phyloP scores from a whole-genome alignment of 176 grass and related monocot species.

The Eleusine coracana region DNA sequence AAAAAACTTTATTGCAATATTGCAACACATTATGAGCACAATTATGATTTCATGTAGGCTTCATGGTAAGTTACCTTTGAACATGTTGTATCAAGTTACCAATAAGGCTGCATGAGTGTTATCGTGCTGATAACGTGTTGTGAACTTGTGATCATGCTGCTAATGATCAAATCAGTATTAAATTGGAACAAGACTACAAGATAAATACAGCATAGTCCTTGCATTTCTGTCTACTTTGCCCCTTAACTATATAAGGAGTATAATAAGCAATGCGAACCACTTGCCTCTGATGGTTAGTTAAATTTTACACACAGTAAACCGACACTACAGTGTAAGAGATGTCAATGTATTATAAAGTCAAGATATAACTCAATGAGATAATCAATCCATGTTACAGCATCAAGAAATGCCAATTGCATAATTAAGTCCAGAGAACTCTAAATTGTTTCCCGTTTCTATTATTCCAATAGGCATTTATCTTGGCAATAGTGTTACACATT shows the following conservation, averaged over 20 bases:
- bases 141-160: not conserved
- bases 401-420: not conserved
- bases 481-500: not conserved
- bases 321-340: not conserved
- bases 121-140: slow-evolving; percentile 6
- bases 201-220: not conserved
- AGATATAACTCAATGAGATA: not conserved
- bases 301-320: not conserved
- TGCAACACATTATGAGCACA: not conserved
- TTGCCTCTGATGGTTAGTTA: too few relatives aligned
- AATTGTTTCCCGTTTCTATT: not conserved
- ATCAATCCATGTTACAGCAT: not conserved
- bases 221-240: not conserved
- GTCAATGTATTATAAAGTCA: not conserved
- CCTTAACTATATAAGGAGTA: not conserved
- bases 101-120: not conserved
- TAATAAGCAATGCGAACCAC: too few relatives aligned
- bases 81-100: not conserved
- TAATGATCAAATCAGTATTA: not conserved
- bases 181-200: not conserved
- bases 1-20: not conserved
- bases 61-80: not conserved
- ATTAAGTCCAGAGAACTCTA: not conserved
- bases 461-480: not conserved
- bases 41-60: not conserved